Conservation (phyloP, 192 early-diverging fungal species). For the Coemansia sp. region DNA sequence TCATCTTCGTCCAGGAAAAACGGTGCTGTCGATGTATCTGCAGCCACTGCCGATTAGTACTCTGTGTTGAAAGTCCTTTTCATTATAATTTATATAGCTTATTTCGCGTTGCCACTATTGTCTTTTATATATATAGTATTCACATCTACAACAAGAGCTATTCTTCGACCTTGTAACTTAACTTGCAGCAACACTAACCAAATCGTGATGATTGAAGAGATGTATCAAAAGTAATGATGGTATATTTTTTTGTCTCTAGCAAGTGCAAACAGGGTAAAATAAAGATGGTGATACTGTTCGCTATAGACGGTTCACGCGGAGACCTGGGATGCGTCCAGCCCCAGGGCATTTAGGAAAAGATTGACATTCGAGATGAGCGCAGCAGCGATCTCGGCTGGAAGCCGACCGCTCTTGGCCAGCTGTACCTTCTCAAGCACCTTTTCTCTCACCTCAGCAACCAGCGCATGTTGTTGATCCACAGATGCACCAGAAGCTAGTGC, state of each 20-base stretch:
- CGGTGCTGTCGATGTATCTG: not conserved
- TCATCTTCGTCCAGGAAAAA: constrained; percentile 5
- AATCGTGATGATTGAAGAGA: too few species aligned
- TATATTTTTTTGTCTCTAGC: constrained; percentile 11
- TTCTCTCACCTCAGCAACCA: constrained; percentile 88
- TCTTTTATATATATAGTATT: too few species aligned
- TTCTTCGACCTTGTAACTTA: too few species aligned
- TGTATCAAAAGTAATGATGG: too few species aligned
- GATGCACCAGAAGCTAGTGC: constrained; percentile 93
- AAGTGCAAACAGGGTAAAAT: not conserved
- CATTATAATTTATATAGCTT: too few species aligned
- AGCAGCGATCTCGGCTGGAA: constrained; percentile 60
- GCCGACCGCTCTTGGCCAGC: constrained; percentile 61
- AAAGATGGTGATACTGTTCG: not conserved
- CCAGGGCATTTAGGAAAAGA: constrained; percentile 93
- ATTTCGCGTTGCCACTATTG: too few species aligned
- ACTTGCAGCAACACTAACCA: too few species aligned
- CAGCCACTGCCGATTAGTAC: not conserved
- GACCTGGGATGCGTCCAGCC: constrained; percentile 68
- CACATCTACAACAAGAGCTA: too few species aligned
- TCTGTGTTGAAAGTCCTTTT: not conserved
- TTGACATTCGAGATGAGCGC: constrained; percentile 84
- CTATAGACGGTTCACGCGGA: constrained; percentile 12
- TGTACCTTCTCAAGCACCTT: constrained; percentile 77
- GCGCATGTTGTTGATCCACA: constrained; percentile 89